Evolutionary conservation across 306 rosid species (phyloP).

Genomic region (Quillaja saponaria): DNA sequence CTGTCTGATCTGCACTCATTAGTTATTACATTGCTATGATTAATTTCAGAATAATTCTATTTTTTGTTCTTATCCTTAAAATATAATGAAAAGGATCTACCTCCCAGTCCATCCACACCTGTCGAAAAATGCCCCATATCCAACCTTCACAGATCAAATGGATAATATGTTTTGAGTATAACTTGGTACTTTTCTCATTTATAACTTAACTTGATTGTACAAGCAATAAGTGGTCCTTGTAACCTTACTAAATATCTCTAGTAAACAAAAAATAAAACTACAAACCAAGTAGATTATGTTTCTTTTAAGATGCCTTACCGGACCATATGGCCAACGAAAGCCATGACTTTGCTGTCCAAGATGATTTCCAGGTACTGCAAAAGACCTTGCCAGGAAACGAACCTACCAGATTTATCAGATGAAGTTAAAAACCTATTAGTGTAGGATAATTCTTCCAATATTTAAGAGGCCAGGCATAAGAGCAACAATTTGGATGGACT

Average conservation of each 20-base stretch:
- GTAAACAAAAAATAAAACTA: no score
- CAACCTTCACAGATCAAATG: no score
- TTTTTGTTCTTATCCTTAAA: background rate
- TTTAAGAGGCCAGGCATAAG: slow-evolving; percentile 13
- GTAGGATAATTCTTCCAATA: background rate
- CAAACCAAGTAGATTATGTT: background rate
- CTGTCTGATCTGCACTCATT: no score
- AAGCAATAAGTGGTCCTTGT: slow-evolving; percentile 3
- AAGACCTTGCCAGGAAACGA: slow-evolving; percentile 93
- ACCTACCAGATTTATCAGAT: slow-evolving; percentile 54
- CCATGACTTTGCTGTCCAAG: slow-evolving; percentile 98
- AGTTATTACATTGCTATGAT: background rate
- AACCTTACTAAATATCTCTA: no score
- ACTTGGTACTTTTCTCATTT: slow-evolving; percentile 14
- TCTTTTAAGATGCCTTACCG: slow-evolving; percentile 45
- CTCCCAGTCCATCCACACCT: no score
- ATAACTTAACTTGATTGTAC: slow-evolving; percentile 6
- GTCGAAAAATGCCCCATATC: no score
- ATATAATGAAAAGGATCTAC: no score
- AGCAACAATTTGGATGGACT: slow-evolving; percentile 1
- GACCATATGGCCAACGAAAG: slow-evolving; percentile 97
- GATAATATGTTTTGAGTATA: no score
- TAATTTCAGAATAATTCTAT: slow-evolving; percentile 5
- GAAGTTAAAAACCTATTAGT: background rate
- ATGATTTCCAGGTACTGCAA: slow-evolving; percentile 90